These are phyloP conservation scores for Secale cereale DNA, from an alignment of 176 grass and related monocot species.

Conservation along the genomic window DNA sequence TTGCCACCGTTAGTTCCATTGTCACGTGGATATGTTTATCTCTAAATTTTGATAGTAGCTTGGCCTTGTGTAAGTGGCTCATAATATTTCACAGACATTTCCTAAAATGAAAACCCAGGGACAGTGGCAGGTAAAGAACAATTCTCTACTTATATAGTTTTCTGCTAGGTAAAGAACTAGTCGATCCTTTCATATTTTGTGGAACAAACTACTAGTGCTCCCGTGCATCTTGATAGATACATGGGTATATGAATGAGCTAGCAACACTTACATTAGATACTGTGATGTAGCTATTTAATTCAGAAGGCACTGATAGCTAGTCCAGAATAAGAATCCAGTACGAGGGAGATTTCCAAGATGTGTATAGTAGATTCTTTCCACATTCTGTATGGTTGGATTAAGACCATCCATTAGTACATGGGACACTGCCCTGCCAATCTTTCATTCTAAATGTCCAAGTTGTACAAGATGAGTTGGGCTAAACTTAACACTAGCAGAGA, in stretches of 20 bases:
- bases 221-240: constrained; percentile 67
- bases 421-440: constrained; percentile 34
- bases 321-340: not conserved
- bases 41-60: too few relatives aligned
- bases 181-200: constrained; percentile 63
- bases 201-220: constrained; percentile 63
- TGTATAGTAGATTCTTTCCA: constrained; percentile 71
- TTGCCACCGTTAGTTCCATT: too few relatives aligned
- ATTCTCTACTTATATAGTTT: not conserved
- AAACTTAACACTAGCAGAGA: constrained; percentile 83
- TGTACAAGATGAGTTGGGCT: constrained; percentile 70
- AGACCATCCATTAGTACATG: constrained; percentile 85
- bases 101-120: too few relatives aligned
- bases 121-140: not conserved
- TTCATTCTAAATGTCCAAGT: constrained; percentile 69
- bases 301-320: not conserved
- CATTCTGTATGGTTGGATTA: constrained; percentile 56
- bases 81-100: too few relatives aligned
- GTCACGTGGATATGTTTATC: too few relatives aligned
- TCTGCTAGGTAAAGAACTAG: not conserved
- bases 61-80: too few relatives aligned
- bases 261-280: not conserved
- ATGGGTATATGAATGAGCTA: constrained; percentile 7
- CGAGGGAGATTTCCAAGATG: constrained; percentile 84
- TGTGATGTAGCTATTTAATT: not conserved